These are phyloP conservation scores for Circinella minor DNA, from an alignment of 371 early-diverging fungal genomes.

Conservation along the genomic window DNA sequence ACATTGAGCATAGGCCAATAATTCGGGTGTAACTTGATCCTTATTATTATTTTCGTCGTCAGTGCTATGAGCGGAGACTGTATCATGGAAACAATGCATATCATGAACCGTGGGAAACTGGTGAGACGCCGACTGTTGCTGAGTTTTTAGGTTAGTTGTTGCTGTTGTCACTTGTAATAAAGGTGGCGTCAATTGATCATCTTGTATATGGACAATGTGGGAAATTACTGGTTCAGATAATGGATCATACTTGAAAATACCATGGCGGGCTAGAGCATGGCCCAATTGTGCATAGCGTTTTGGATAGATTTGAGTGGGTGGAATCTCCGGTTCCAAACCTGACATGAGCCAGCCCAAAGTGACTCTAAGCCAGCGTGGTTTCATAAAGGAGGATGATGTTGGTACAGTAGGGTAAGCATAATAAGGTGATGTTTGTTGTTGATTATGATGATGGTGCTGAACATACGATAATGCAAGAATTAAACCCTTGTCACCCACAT, in stretches of 20 bases:
- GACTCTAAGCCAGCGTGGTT: slow-evolving; percentile 41
- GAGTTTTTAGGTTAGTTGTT: neutral
- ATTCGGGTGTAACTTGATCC: slow-evolving; percentile 9
- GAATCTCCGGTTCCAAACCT: slow-evolving; percentile 31
- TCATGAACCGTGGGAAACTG: slow-evolving; percentile 24
- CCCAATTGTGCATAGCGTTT: slow-evolving; percentile 30
- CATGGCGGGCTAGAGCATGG: slow-evolving; percentile 31
- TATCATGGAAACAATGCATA: slow-evolving; percentile 12
- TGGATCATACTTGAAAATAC: slow-evolving; percentile 46
- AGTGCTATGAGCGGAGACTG: neutral
- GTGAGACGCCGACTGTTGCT: neutral
- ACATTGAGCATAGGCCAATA: slow-evolving; percentile 38
- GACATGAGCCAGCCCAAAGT: slow-evolving; percentile 45
- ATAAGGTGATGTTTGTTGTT: slow-evolving; percentile 12
- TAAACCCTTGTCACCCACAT: slow-evolving; percentile 49
- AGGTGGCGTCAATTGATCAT: slow-evolving; percentile 7
- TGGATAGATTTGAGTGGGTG: slow-evolving; percentile 37
- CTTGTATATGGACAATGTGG: slow-evolving; percentile 30
- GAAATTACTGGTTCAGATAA: slow-evolving; percentile 43
- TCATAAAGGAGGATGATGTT: slow-evolving; percentile 27
- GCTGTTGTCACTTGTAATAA: neutral
- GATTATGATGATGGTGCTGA: neutral
- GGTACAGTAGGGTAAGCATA: slow-evolving; percentile 15
- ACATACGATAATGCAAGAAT: slow-evolving; percentile 38
- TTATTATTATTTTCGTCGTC: neutral